Base-by-base conservation (phyloP, 305 asterid genomes). In the Withania somnifera region DNA sequence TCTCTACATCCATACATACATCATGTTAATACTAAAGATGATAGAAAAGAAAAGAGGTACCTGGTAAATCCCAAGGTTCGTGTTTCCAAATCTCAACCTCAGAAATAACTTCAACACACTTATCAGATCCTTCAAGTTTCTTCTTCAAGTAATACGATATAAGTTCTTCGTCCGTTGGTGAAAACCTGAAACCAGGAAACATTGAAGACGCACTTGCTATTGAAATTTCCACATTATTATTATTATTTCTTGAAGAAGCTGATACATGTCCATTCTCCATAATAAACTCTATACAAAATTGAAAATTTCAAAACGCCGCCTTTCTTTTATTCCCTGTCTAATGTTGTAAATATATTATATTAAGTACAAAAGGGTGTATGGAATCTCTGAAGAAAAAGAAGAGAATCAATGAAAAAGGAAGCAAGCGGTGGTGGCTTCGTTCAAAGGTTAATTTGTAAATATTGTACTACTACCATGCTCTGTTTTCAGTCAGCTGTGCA, bases 21-120 rank as follows among this genome's bases (percentile, higher is more conserved):
- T 7, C 45, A 38, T 56, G 9, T 34, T 71, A 47, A 15, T 26
- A 34, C 28, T 51, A 28, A 30, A 61, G 3, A 4, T 8, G 40
- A 34, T n/a, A n/a, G n/a, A 1, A 53, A 20, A 14, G 47, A 22
- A 19, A 60, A 22, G 30, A 5, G 6, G 52, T 56, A 93, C 99
- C 97, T 84, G 99, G 94, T 75, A 95, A 89, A 84, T 94, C 97
- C 99, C 99, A 94, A 77, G 99, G 99, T 87, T 95, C 98, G 36
- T 88, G 87, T 54, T 83, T 86, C 68, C 98, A 93, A 42, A 95
- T 94, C 86, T 95, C 98, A 78, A 95, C 91, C 86, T 91, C 96
- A 17, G 97, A 86, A 63, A 94, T 92, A 7, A 94, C 90, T 42
- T 90, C 96, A 57, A 92, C 92, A 75, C 86, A 85, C 22, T 87